Conservation (phyloP, 2,329 filamentous ascomycete genomes). For the Thermothelomyces thermophilus region DNA sequence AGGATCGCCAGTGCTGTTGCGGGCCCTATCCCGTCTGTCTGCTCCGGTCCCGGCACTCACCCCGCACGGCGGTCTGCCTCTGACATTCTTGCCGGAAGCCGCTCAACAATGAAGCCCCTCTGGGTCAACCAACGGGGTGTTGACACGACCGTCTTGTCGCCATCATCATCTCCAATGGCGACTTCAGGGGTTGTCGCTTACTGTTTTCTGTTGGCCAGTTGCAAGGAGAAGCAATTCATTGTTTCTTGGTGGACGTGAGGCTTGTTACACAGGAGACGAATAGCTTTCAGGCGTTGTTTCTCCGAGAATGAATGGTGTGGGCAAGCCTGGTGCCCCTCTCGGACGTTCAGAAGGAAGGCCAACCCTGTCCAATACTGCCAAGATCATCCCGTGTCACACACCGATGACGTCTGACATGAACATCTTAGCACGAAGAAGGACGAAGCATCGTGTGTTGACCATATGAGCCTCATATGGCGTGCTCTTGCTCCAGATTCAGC, state of each 20-base stretch:
- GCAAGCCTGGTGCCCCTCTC: neutral
- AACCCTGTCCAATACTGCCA: neutral
- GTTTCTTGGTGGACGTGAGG: neutral
- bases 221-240: neutral
- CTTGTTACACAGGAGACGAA: neutral
- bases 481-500: no score
- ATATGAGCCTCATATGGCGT: neutral
- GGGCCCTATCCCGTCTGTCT: neutral
- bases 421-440: neutral
- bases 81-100: neutral
- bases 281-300: neutral
- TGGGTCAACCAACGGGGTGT: neutral
- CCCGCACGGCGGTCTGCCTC: neutral
- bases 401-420: neutral
- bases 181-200: neutral
- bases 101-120: neutral
- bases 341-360: neutral
- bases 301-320: neutral
- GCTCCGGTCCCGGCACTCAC: constrained; percentile 9
- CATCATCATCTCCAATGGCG: neutral
- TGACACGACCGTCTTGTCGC: constrained; percentile 1
- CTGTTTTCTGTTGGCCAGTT: neutral
- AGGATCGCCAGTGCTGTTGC: neutral
- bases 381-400: neutral
- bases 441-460: neutral